These are phyloP conservation scores for Fagopyrum esculentum DNA, from an alignment of 148 eudicot genomes.

Conservation along the genomic window DNA sequence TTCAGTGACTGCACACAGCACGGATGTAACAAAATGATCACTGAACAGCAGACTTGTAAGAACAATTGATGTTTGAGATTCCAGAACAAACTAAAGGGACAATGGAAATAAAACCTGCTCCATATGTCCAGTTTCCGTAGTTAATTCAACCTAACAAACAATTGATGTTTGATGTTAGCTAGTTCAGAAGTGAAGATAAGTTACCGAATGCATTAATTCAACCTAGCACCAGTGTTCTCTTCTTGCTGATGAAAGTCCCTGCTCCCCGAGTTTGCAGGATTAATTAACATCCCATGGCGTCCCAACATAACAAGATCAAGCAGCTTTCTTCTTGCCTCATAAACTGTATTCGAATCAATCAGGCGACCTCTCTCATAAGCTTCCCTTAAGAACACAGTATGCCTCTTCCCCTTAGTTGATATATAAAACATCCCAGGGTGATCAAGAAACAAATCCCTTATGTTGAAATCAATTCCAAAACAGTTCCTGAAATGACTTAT, in stretches of 20 bases:
- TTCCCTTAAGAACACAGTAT: conserved; percentile 84
- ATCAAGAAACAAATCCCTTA: conserved; percentile 88
- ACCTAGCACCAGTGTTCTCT: not conserved
- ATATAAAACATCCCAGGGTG: conserved; percentile 95
- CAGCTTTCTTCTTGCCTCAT: conserved; percentile 75
- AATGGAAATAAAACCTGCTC: conserved; percentile 60
- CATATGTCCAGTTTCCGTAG: conserved; percentile 96
- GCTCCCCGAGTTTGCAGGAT: conserved; percentile 15
- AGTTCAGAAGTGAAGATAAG: too few species aligned
- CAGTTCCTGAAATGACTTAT: conserved; percentile 88
- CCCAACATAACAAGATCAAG: conserved; percentile 68
- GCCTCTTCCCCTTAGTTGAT: conserved; percentile 80
- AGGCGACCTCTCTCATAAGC: conserved; percentile 83
- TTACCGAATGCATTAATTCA: too few species aligned
- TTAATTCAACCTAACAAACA: conserved; percentile 16
- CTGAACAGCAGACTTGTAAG: too few species aligned
- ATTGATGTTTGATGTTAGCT: too few species aligned
- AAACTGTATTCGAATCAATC: conserved; percentile 67
- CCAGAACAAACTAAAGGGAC: too few species aligned
- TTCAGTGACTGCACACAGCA: not conserved
- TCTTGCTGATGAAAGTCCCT: conserved; percentile 21
- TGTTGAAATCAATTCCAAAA: conserved; percentile 82
- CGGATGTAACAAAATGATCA: not conserved
- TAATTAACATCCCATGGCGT: conserved; percentile 44
- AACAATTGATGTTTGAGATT: too few species aligned